Conservation (phyloP, 202 grass and related monocot genomes). For the Digitaria exilis region DNA sequence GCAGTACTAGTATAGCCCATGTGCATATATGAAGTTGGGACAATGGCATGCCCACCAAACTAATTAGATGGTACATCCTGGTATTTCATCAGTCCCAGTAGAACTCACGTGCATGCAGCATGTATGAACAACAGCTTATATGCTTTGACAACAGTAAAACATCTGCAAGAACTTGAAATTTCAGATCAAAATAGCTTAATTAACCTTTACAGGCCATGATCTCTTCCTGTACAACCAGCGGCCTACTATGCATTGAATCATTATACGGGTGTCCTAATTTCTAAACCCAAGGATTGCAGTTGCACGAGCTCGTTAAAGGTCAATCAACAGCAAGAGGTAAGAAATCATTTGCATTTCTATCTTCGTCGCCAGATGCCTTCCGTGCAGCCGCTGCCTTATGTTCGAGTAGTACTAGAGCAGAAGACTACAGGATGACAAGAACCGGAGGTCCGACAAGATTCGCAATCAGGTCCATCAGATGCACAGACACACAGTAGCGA, state of each 20-base stretch:
- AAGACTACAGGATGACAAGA: conserved; percentile 9
- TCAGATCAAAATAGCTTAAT: conserved; percentile 5
- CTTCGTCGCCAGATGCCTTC: conserved; percentile 19
- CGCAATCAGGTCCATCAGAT: conserved; percentile 33
- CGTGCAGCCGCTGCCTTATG: conserved; percentile 4
- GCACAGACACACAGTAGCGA: conserved; percentile 5
- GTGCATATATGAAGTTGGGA: not conserved
- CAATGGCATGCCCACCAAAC: not conserved
- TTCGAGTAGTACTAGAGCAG: conserved; percentile 15
- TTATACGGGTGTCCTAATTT: not conserved
- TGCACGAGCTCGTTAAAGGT: not conserved
- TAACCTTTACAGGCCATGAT: not conserved
- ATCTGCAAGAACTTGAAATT: not conserved
- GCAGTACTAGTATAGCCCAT: not conserved
- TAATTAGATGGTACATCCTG: conserved; percentile 12
- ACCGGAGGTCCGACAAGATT: conserved; percentile 31
- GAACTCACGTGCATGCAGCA: not conserved
- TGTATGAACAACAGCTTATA: not conserved
- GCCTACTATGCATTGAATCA: not conserved
- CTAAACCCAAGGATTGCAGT: not conserved
- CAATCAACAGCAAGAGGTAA: conserved; percentile 8
- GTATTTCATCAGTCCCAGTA: conserved; percentile 13
- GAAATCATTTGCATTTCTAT: conserved; percentile 22
- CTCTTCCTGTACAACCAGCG: not conserved
- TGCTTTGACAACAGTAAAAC: not conserved